A percentile compares a stretch with the other conserved stretches of the same genome.
phyloP scores from a whole-genome alignment of 2,329 filamentous ascomycete species.

The Clarireedia monteithiana region DNA sequence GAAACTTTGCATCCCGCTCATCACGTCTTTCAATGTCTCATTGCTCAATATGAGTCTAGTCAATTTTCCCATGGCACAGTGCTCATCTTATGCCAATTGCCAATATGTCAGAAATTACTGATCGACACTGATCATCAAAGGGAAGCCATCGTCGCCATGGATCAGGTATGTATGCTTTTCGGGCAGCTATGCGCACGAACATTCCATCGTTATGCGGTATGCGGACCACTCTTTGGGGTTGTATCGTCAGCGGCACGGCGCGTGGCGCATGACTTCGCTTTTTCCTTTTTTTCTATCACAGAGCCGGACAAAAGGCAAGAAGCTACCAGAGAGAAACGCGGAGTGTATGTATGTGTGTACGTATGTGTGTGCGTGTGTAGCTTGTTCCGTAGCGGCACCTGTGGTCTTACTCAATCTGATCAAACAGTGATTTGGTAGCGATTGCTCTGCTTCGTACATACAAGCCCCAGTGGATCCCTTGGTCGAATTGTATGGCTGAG shows the following conservation, averaged over 20 bases:
- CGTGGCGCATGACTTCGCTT: conserved; percentile 15
- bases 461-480: too few relatives aligned
- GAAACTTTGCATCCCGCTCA: not conserved
- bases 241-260: conserved; percentile 19
- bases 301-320: conserved; percentile 7
- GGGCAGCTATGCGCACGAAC: conserved; percentile 23
- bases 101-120: not conserved
- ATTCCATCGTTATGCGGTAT: conserved; percentile 12
- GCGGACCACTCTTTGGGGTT: conserved; percentile 14
- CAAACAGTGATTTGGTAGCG: not conserved
- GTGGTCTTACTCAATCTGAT: conserved; percentile 15
- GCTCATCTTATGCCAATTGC: not conserved
- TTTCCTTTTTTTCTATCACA: not conserved
- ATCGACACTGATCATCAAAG: conserved; percentile 5
- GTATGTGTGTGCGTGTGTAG: too few relatives aligned
- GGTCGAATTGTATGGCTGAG: not conserved
- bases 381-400: not conserved
- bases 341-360: too few relatives aligned
- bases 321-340: not conserved
- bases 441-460: too few relatives aligned
- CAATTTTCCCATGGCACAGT: not conserved
- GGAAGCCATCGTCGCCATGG: conserved; percentile 9
- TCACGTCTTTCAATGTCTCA: conserved; percentile 5
- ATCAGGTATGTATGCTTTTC: conserved; percentile 25
- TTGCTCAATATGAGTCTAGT: not conserved